Percentiles rank a stretch among this genome's conserved stretches.
Conservation (phyloP, 73 alveolate genomes). For the Tetrahymena thermophila region DNA sequence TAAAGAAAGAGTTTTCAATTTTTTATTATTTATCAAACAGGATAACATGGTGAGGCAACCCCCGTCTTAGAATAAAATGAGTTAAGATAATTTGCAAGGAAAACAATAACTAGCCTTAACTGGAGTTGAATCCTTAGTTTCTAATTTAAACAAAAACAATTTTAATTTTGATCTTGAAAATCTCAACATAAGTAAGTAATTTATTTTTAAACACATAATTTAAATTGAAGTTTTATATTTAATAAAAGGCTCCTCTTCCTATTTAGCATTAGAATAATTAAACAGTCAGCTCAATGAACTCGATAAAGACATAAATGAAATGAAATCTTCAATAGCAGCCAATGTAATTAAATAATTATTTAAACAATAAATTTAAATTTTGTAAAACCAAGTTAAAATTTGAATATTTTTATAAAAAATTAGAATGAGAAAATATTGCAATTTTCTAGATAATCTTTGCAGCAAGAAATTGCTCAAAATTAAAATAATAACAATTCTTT, state of each 20-base stretch:
- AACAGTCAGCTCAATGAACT: not conserved
- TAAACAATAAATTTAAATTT: no score
- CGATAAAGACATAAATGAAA: not conserved
- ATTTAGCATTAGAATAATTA: constrained; percentile 11
- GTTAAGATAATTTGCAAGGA: not conserved
- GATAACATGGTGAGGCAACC: constrained; percentile 1
- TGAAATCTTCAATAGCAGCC: not conserved
- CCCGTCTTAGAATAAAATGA: not conserved
- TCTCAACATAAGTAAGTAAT: constrained; percentile 21
- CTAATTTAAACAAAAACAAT: constrained; percentile 1
- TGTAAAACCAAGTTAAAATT: not conserved
- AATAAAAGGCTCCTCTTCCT: constrained; percentile 18
- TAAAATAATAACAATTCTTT: not conserved
- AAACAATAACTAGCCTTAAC: constrained; percentile 11
- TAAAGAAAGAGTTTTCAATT: not conserved
- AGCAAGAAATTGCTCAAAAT: not conserved
- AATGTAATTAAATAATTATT: not conserved
- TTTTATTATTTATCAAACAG: not conserved
- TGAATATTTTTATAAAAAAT: not conserved
- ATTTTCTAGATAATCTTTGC: not conserved
- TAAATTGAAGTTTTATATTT: not conserved
- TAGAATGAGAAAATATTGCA: not conserved
- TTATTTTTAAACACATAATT: not conserved
- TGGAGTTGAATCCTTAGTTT: not conserved
- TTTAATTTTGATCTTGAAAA: constrained; percentile 26